Evolutionary conservation across 805 yeast genomes (phyloP), one percentile per base, ranked within the genome.

Genomic region (Spathaspora arborariae): DNA sequence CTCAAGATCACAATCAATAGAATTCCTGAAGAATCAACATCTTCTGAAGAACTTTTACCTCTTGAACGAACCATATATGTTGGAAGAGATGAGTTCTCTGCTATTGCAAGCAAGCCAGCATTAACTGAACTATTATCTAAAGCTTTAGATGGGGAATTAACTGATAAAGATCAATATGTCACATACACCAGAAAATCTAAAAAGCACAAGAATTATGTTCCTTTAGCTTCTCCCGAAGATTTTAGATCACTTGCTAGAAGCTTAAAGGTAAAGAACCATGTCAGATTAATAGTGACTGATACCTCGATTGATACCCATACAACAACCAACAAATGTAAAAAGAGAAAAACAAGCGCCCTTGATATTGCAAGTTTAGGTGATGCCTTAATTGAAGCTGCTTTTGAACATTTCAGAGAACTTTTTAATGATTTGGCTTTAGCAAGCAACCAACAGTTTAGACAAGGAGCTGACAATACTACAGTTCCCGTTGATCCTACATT

Each of bases 191-290:
- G 84, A 51, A 76, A 72, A 51, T 75, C 81, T n/a, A 77, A 74
- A 58, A 77, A 72, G 52, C 62, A 63, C 35, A 67, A 65, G 36
- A 54, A 59, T 8, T 78, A 66, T 51, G 73, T 77, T 10, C 48
- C 59, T 3, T 66, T 80, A 50, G 70, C 62, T 15, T 45, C 64
- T 3, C 51, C 37, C 3, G 62, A 63, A 3, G 82, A 78, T 48
- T 79, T 72, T 56, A 64, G 60, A 41, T 58, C 68, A 20, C 63
- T 79, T 46, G 57, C 60, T 37, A 66, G 81, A 51, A 74, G 81
- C 41, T 64, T 79, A 51, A 62, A 67, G 45, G 81, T 78, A 16
- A 78, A 77, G 54, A 70, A 64, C 47, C 70, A 67, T 47, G 56
- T 76, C 42, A 70, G 68, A 51, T 58, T 80, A 48, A 43, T 55